Evolutionary conservation across 768 basidiomycete genomes (phyloP).

Genomic region (Boletus sp.): DNA sequence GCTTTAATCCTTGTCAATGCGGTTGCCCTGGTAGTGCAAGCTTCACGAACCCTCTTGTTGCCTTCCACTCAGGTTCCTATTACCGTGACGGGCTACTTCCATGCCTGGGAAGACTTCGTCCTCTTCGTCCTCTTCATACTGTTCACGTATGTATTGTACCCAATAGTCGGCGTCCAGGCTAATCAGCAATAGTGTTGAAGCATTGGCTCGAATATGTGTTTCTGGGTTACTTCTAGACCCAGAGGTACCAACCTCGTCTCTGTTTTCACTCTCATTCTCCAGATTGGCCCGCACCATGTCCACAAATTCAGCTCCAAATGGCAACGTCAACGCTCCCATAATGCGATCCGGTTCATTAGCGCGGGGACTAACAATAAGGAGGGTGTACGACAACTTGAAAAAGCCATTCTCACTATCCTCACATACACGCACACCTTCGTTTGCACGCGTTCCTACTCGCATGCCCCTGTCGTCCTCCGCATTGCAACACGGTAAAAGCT

Average conservation of each 20-base stretch:
- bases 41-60: slow-evolving; percentile 57
- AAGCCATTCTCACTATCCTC: slow-evolving; percentile 52
- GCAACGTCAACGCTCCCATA: slow-evolving; percentile 15
- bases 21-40: slow-evolving; percentile 76
- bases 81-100: slow-evolving; percentile 72
- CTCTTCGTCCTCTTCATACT: slow-evolving; percentile 81
- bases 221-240: slow-evolving; percentile 89
- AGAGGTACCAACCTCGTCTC: slow-evolving; percentile 52
- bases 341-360: slow-evolving; percentile 36
- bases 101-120: slow-evolving; percentile 82
- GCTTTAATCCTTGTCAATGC: slow-evolving; percentile 82
- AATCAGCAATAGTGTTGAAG: slow-evolving; percentile 60
- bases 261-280: slow-evolving; percentile 42
- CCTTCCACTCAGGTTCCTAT: slow-evolving; percentile 40
- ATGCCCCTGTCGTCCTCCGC: slow-evolving; percentile 1
- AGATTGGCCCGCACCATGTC: slow-evolving; percentile 24
- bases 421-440: slow-evolving; percentile 17
- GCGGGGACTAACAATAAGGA: slow-evolving; percentile 43
- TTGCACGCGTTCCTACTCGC: slow-evolving; percentile 9
- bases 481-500: background rate
- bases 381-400: slow-evolving; percentile 44
- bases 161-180: background rate
- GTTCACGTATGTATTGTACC: slow-evolving; percentile 65
- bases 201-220: slow-evolving; percentile 82
- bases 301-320: slow-evolving; percentile 27